Conservation (phyloP, 2,329 filamentous ascomycete genomes). For the Teratosphaeria destructans region DNA sequence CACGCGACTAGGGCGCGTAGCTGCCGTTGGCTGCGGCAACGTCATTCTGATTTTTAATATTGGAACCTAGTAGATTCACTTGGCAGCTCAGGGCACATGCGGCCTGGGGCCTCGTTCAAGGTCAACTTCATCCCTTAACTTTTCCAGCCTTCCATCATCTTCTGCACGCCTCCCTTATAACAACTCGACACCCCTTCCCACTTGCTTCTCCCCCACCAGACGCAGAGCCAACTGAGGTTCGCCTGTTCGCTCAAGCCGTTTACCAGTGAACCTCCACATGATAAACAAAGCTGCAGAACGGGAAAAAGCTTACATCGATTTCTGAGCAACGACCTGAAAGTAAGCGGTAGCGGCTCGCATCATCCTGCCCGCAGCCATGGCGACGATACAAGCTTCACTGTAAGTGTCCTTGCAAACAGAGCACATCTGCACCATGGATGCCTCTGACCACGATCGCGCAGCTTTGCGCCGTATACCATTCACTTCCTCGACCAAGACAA, state of each 20-base stretch:
- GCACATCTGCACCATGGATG: background rate
- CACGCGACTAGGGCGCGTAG: background rate
- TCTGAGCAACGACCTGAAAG: background rate
- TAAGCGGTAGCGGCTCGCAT: background rate
- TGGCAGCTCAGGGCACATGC: background rate
- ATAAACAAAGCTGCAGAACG: background rate
- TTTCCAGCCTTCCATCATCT: background rate
- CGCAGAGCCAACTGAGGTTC: background rate
- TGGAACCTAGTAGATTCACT: background rate
- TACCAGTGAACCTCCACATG: background rate
- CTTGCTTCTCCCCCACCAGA: background rate
- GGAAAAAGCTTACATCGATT: background rate
- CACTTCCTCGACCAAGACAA: conserved; percentile 59
- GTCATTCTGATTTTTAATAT: background rate
- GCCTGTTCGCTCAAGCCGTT: background rate
- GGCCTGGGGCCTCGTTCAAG: background rate
- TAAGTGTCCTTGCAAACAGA: conserved; percentile 14
- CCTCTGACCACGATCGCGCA: conserved; percentile 29
- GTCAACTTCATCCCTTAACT: background rate
- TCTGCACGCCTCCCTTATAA: background rate
- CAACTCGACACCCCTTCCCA: background rate
- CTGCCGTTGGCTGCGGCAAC: background rate
- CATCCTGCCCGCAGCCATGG: conserved; percentile 5
- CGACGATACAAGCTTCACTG: conserved; percentile 23
- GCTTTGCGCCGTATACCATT: conserved; percentile 85